A percentile compares a stretch with the other conserved stretches of the same genome.
These are phyloP conservation scores for Cicer bijugum DNA, from an alignment of 306 rosid species.

Conservation along the genomic window DNA sequence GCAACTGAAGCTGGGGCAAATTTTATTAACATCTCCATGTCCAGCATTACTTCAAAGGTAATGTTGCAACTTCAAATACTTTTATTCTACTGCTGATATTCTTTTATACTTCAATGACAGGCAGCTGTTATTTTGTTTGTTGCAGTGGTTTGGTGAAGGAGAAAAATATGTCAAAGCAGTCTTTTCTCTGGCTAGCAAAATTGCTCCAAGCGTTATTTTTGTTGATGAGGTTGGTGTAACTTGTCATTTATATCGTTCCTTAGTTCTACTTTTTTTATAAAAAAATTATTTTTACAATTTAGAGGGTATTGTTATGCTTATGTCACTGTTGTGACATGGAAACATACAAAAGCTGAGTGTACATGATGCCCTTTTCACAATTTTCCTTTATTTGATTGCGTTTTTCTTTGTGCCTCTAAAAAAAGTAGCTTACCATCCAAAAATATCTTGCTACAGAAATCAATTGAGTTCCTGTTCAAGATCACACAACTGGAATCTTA, in stretches of 20 bases:
- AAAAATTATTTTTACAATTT: not conserved
- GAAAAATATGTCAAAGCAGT: slow-evolving; percentile 95
- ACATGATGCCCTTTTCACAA: slow-evolving; percentile 2
- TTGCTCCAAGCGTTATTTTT: slow-evolving; percentile 92
- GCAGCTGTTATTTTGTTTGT: slow-evolving; percentile 34
- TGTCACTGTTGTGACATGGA: slow-evolving; percentile 2
- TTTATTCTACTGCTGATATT: slow-evolving; percentile 15
- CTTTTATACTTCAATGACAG: slow-evolving; percentile 35
- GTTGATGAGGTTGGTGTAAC: slow-evolving; percentile 83
- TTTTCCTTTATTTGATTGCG: not conserved
- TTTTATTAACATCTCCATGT: slow-evolving; percentile 94
- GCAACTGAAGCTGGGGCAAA: slow-evolving; percentile 99
- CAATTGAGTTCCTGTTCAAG: slow-evolving; percentile 1
- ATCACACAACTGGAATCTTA: not conserved
- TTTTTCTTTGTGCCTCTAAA: slow-evolving; percentile 10
- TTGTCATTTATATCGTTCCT: not conserved
- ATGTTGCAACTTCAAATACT: slow-evolving; percentile 8
- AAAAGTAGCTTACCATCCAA: slow-evolving; percentile 2
- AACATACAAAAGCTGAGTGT: not conserved
- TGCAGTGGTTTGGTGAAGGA: slow-evolving; percentile 99
- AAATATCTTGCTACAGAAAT: slow-evolving; percentile 4
- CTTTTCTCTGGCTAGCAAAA: slow-evolving; percentile 95
- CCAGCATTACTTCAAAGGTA: slow-evolving; percentile 95
- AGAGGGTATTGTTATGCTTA: slow-evolving; percentile 4
- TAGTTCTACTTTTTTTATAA: not conserved